These are phyloP conservation scores for Piromyces sp. DNA, from an alignment of 192 early-diverging fungal genomes.

Conservation along the genomic window DNA sequence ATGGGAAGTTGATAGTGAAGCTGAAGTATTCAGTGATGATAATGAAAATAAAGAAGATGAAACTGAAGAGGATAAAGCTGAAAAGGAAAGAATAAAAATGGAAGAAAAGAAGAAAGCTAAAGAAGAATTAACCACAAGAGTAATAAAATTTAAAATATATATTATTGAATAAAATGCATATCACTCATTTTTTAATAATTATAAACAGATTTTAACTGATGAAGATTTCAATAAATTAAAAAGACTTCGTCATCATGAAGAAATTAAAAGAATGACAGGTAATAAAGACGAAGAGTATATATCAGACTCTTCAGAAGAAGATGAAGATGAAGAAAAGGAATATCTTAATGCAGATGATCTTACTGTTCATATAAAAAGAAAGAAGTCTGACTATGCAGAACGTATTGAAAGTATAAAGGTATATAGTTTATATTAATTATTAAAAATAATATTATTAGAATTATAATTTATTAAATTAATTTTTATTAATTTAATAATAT, in stretches of 20 bases:
- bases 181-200: background rate
- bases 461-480: background rate
- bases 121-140: slow-evolving; percentile 3
- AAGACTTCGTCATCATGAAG: slow-evolving; percentile 47
- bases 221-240: slow-evolving; percentile 80
- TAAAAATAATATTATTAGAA: no score
- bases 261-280: slow-evolving; percentile 33
- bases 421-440: no score
- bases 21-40: slow-evolving; percentile 5
- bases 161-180: no score
- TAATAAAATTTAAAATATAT: background rate
- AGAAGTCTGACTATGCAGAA: slow-evolving; percentile 83
- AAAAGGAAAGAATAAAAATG: slow-evolving; percentile 6
- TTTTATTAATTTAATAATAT: no score
- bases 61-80: slow-evolving; percentile 4
- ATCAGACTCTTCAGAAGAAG: slow-evolving; percentile 6
- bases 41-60: slow-evolving; percentile 7
- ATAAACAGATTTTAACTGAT: slow-evolving; percentile 56
- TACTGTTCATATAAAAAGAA: slow-evolving; percentile 47
- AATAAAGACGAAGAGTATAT: background rate
- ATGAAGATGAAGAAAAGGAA: slow-evolving; percentile 9
- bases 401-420: slow-evolving; percentile 70
- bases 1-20: slow-evolving; percentile 8
- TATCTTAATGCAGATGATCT: slow-evolving; percentile 22
- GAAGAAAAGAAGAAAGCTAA: slow-evolving; percentile 9